Evolutionary conservation across 441 rosid species (phyloP), one percentile per base, ranked within the genome.

Genomic region (Euphorbia schlechtendalii): DNA sequence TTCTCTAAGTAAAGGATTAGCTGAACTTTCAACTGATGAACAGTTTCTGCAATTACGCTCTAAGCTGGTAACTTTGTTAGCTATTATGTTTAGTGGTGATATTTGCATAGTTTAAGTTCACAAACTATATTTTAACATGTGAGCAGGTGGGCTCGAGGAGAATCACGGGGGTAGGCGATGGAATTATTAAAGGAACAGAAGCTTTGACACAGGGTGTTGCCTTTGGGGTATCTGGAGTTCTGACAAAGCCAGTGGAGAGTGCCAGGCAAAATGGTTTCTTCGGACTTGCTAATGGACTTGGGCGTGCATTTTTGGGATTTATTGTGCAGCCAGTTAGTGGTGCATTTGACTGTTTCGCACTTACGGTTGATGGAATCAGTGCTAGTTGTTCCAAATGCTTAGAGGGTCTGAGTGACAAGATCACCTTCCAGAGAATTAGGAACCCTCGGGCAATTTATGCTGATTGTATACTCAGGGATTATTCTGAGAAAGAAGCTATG

Each of bases 181-280:
- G 95, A 73, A 75, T 95, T 70, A 75, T 95, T 74, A 96, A 82
- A 86, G 99, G 99, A 69, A 86, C 98, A 55, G 99, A 95, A 83
- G 99, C 99, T 77, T 74, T 95, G 65, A 98, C 99, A 45, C 99
- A 95, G 77, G 97, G 97, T 80, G 73, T 95, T 81, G 99, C 97
- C 76, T 95, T 95, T 75, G 99, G 97, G 74, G 88, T 95, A 43
- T 86, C 99, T 71, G 99, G 99, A 80, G 96, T 92, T 71, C 85
- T 95, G 79, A 95, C 74, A 46, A 95, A 95, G 76, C 99, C 99
- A 36, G 75, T 95, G 75, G 93, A 92, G 85, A 95, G 92, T 81
- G 98, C 96, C 59, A 80, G 90, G 73, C 81, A 92, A 82, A 80
- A 84, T 80, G 99, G 99, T 72, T 70, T 88, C 58, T 65, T 87